Conservation (phyloP, 495 filamentous ascomycete genomes). For the Talaromyces stipitatus region DNA sequence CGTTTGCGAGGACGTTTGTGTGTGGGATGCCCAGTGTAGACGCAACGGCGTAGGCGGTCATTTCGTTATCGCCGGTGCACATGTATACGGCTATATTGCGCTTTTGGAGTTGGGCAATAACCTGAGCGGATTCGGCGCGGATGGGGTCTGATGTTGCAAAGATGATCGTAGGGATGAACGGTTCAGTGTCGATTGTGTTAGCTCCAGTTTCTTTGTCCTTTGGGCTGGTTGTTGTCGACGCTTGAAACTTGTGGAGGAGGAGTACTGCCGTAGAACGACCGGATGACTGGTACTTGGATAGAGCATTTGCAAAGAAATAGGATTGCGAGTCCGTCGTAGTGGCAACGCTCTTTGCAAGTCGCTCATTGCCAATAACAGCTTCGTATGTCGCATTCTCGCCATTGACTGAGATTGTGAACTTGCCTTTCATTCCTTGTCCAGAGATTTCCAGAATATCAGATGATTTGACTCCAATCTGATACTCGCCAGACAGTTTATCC, state of each 20-base stretch:
- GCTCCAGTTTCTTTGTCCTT: neutral
- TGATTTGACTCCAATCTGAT: slow-evolving; percentile 20
- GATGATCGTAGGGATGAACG: slow-evolving; percentile 57
- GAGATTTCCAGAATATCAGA: slow-evolving; percentile 63
- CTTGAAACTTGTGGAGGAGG: slow-evolving; percentile 33
- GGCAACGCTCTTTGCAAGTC: slow-evolving; percentile 45
- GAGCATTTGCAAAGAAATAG: slow-evolving; percentile 33
- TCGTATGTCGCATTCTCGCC: slow-evolving; percentile 35
- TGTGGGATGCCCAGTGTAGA: slow-evolving; percentile 64
- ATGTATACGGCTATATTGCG: slow-evolving; percentile 71
- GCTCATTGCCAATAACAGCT: slow-evolving; percentile 79
- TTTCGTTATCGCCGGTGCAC: slow-evolving; percentile 74
- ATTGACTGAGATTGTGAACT: slow-evolving; percentile 38
- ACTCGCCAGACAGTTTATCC: slow-evolving; percentile 18
- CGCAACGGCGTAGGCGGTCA: slow-evolving; percentile 58
- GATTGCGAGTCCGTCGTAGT: slow-evolving; percentile 18
- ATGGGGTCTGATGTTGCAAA: slow-evolving; percentile 66
- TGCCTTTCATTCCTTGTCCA: slow-evolving; percentile 74
- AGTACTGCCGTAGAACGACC: slow-evolving; percentile 70
- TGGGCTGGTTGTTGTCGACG: neutral
- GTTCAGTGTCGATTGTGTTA: neutral
- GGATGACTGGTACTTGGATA: slow-evolving; percentile 59
- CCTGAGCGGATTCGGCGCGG: slow-evolving; percentile 61
- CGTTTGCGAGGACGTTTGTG: slow-evolving; percentile 75
- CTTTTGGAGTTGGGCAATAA: slow-evolving; percentile 61